Evolutionary conservation across 352 stramenopile genomes (phyloP).

Genomic region (Plasmopara viticola): DNA sequence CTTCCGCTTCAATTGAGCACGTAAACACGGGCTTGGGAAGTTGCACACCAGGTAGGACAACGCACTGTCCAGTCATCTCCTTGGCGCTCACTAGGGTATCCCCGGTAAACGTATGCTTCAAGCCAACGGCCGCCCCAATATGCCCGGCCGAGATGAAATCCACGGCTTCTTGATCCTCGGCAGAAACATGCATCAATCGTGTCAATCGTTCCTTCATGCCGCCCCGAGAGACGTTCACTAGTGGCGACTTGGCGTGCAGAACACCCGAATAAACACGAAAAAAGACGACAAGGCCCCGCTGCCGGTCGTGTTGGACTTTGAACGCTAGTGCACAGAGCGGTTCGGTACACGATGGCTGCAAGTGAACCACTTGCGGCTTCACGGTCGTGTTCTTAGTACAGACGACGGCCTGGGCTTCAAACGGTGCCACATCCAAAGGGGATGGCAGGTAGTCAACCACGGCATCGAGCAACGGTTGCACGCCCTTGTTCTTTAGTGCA

Average conservation of each 20-base stretch:
- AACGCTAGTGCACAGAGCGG: constrained; percentile 58
- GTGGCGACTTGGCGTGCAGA: constrained; percentile 66
- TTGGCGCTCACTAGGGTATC: constrained; percentile 90
- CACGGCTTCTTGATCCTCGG: constrained; percentile 86
- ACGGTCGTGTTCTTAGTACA: constrained; percentile 28
- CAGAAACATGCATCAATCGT: constrained; percentile 85
- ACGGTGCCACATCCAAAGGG: constrained; percentile 82
- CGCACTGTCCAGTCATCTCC: constrained; percentile 29
- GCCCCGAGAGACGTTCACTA: constrained; percentile 68
- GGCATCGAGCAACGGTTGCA: constrained; percentile 97
- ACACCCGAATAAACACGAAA: constrained; percentile 92
- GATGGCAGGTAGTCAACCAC: constrained; percentile 97
- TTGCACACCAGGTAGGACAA: constrained; percentile 57
- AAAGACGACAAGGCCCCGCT: constrained; percentile 84
- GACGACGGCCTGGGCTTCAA: constrained; percentile 43
- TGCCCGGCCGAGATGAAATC: constrained; percentile 82
- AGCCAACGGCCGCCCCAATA: constrained; percentile 88
- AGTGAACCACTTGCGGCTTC: constrained; percentile 21
- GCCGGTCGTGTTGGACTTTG: constrained; percentile 74
- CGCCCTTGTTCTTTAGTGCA: constrained; percentile 83
- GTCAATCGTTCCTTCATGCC: constrained; percentile 54
- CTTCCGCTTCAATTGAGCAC: constrained; percentile 87
- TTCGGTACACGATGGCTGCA: constrained; percentile 37
- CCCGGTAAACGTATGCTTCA: constrained; percentile 90
- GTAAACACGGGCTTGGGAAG: constrained; percentile 87